Evolutionary conservation across 306 rosid genomes (phyloP), one percentile per base, ranked within the genome.

Genomic region (Crotalaria pallida): DNA sequence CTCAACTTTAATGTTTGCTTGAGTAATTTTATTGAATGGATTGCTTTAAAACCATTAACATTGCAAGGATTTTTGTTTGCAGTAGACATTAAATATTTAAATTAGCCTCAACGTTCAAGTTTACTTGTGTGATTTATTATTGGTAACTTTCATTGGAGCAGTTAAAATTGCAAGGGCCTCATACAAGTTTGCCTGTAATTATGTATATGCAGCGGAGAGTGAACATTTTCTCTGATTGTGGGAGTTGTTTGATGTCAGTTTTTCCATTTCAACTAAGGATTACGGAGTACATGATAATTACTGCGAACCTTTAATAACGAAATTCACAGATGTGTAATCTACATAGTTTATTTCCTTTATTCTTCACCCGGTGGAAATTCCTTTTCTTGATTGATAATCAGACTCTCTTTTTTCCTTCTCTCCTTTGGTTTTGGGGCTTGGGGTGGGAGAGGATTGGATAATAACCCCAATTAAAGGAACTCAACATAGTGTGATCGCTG

Each of bases 111-210:
- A 68, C 31, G 61, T 50, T 36, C 34, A 8, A 19, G 22, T 69
- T 47, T 55, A 26, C 44, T 13, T 18, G 48, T 55, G 64, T 69
- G 33, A 56, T 29, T 49, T 56, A 62, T 43, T 16, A 18, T 15
- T 59, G 56, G n/a, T n/a, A n/a, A 41, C 41, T 73, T 74, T 47
- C 23, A 11, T 49, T 31, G 23, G 43, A 67, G 79, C 49, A 22
- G 18, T 41, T 60, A 43, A 66, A 33, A 45, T 69, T 50, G 38
- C 33, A 56, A 56, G 43, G 65, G 15, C 52, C 65, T 15, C 23
- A 5, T 10, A 38, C 23, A 5, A 16, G 45, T 10, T 6, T 22
- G n/a, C 22, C 36, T 36, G 65, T 24, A 52, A 10, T 44, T 44
- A 57, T 5, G 27, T 34, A 12, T 11, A 51, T 36, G 63, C 40